Conservation (phyloP, 106 monocot species). For the Dendrobium catenatum region DNA sequence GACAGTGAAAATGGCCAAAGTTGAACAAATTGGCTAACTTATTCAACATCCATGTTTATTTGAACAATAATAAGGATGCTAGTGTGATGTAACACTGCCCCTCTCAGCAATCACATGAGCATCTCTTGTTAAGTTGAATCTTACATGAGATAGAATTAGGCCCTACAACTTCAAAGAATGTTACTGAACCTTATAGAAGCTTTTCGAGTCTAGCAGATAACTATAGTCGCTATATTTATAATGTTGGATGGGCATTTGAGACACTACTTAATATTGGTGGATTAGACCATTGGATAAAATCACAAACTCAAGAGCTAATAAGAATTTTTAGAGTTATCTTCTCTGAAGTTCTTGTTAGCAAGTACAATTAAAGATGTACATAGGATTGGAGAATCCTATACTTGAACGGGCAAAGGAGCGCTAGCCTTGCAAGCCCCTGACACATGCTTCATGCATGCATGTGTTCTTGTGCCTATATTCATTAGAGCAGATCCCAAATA, state of each 20-base stretch:
- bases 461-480: neutral
- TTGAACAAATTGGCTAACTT: no score
- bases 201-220: neutral
- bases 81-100: no score
- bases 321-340: neutral
- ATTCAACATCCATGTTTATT: no score
- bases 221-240: neutral
- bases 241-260: neutral
- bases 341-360: neutral
- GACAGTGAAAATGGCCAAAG: no score
- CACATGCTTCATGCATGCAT: neutral
- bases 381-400: neutral
- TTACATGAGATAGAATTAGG: no score
- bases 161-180: no score
- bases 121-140: no score
- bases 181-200: no score
- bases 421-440: neutral
- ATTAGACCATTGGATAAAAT: neutral
- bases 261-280: no score
- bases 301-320: neutral
- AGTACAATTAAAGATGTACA: neutral
- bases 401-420: neutral
- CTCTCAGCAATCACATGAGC: no score
- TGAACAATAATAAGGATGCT: no score
- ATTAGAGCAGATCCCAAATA: neutral